These are phyloP conservation scores for Hypoxylon sp. DNA, from an alignment of 2,329 filamentous ascomycete genomes.

Conservation along the genomic window DNA sequence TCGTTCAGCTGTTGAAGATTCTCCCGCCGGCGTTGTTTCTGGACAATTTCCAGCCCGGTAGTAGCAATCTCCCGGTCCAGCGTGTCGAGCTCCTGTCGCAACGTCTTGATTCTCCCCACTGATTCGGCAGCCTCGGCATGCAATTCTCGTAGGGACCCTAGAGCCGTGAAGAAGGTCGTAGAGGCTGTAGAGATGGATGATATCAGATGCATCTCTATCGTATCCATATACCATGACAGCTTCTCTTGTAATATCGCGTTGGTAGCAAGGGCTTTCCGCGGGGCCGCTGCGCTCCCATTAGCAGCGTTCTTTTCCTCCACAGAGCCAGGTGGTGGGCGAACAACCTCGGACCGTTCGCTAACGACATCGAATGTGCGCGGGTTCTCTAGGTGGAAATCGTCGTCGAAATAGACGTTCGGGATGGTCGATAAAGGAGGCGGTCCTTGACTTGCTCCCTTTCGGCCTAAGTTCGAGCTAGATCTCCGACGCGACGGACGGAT, in stretches of 20 bases:
- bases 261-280: slow-evolving; percentile 87
- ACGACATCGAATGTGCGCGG: slow-evolving; percentile 96
- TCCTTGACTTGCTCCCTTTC: slow-evolving; percentile 68
- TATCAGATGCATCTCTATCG: slow-evolving; percentile 95
- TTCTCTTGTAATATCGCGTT: slow-evolving; percentile 99
- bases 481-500: slow-evolving; percentile 49
- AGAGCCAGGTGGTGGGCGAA: slow-evolving; percentile 69
- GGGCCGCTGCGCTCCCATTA: slow-evolving; percentile 66
- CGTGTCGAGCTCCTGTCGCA: slow-evolving; percentile 80
- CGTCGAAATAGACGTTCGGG: slow-evolving; percentile 91
- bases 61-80: slow-evolving; percentile 89
- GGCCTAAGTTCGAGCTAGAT: slow-evolving; percentile 58
- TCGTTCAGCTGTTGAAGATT: slow-evolving; percentile 85
- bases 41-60: slow-evolving; percentile 83
- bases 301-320: slow-evolving; percentile 60
- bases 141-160: slow-evolving; percentile 88
- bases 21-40: slow-evolving; percentile 80
- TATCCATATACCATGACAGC: slow-evolving; percentile 99
- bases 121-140: slow-evolving; percentile 93
- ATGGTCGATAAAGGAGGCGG: slow-evolving; percentile 91
- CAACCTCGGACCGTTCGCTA: slow-evolving; percentile 94
- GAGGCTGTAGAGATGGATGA: slow-evolving; percentile 96
- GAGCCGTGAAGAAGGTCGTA: slow-evolving; percentile 92
- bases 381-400: slow-evolving; percentile 94
- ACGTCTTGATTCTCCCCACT: slow-evolving; percentile 80